A percentile compares a stretch with the other conserved stretches of the same genome.
Conservation (phyloP, 208 protist species). For the Porcisia hertigi region DNA sequence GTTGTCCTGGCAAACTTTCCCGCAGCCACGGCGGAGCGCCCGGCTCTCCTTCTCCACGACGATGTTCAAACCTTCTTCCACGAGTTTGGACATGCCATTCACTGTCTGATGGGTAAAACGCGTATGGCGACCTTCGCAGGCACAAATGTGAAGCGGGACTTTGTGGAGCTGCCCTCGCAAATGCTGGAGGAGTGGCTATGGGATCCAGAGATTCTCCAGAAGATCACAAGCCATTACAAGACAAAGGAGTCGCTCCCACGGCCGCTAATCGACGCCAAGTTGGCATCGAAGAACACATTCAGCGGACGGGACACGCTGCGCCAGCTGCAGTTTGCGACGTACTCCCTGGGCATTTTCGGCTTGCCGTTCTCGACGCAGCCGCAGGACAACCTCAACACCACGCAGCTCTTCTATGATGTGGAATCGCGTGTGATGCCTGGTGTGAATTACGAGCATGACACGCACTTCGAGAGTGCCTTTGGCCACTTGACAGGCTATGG, state of each 20-base stretch:
- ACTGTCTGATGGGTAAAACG: constrained; percentile 75
- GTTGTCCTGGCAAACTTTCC: constrained; percentile 88
- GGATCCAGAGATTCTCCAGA: constrained; percentile 77
- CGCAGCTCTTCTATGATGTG: constrained; percentile 57
- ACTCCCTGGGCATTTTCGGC: constrained; percentile 76
- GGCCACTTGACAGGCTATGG: constrained; percentile 81
- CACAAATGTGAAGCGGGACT: constrained; percentile 82
- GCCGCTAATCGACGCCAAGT: constrained; percentile 73
- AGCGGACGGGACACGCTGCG: constrained; percentile 66
- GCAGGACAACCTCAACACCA: constrained; percentile 50
- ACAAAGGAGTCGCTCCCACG: constrained; percentile 69
- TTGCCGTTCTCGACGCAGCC: constrained; percentile 64
- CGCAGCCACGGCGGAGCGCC: constrained; percentile 59
- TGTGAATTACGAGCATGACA: constrained; percentile 54
- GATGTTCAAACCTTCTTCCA: constrained; percentile 92
- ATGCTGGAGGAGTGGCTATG: constrained; percentile 92
- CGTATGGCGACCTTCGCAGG: constrained; percentile 80
- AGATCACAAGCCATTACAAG: constrained; percentile 84
- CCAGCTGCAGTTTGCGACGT: constrained; percentile 79
- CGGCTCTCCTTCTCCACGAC: constrained; percentile 74
- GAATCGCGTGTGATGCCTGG: constrained; percentile 59
- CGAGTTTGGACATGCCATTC: constrained; percentile 90
- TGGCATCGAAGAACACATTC: constrained; percentile 81
- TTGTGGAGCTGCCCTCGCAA: constrained; percentile 90
- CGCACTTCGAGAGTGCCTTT: constrained; percentile 84